These are phyloP conservation scores for Aegilops sharonensis DNA, from an alignment of 176 grass and related monocot genomes.

Conservation along the genomic window DNA sequence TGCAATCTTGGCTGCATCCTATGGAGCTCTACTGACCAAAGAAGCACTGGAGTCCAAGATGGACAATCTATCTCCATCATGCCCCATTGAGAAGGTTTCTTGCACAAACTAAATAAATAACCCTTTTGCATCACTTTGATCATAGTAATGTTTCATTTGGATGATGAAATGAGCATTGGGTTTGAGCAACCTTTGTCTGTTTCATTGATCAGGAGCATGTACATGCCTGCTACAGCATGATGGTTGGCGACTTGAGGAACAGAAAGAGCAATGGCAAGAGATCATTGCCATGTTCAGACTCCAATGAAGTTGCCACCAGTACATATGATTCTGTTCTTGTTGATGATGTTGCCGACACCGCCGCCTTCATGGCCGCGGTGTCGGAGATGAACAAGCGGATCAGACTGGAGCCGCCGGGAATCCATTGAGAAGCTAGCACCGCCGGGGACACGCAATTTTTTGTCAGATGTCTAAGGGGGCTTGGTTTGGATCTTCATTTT, in stretches of 20 bases:
- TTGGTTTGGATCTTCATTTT: conserved; percentile 47
- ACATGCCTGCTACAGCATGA: conserved; percentile 61
- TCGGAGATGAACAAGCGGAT: conserved; percentile 57
- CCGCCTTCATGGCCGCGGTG: conserved; percentile 26
- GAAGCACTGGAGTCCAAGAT: conserved; percentile 59
- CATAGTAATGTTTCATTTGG: not conserved
- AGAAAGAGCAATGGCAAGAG: conserved; percentile 42
- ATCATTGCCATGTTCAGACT: conserved; percentile 50
- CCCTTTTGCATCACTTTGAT: not conserved
- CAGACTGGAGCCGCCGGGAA: conserved; percentile 53
- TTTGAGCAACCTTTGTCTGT: conserved; percentile 24
- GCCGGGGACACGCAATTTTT: conserved; percentile 55
- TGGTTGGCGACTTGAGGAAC: conserved; percentile 46
- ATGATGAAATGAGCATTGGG: conserved; percentile 5
- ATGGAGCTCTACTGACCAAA: conserved; percentile 47
- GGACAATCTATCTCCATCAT: conserved; percentile 44
- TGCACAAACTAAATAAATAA: not conserved
- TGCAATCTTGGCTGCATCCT: conserved; percentile 69
- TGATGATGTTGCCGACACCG: conserved; percentile 54
- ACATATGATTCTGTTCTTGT: conserved; percentile 63
- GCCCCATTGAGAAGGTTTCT: conserved; percentile 62
- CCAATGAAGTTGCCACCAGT: conserved; percentile 41
- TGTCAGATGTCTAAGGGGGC: conserved; percentile 60
- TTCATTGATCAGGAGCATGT: conserved; percentile 65
- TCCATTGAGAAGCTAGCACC: conserved; percentile 60